A percentile compares a stretch with the other conserved stretches of the same genome.
Evolutionary conservation across 2,329 filamentous ascomycete genomes (phyloP).

Genomic region (Aureobasidium sp.): DNA sequence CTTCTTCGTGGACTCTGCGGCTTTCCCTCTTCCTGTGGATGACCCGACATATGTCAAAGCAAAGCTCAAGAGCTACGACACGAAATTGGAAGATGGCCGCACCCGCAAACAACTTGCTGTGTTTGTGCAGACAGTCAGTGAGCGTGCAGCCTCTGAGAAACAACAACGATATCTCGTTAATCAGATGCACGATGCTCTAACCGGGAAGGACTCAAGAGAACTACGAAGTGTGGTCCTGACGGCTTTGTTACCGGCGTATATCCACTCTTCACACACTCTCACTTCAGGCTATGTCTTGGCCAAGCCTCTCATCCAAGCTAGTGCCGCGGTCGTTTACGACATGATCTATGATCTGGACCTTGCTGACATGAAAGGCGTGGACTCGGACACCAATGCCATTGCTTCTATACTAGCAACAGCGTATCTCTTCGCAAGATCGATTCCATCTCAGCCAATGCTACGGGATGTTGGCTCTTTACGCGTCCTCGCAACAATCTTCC

Average conservation of each 20-base stretch:
- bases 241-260: constrained; percentile 51
- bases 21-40: constrained; percentile 52
- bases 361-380: constrained; percentile 33
- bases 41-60: constrained; percentile 59
- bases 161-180: constrained; percentile 50
- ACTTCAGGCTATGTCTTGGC: constrained; percentile 46
- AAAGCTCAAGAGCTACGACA: constrained; percentile 51
- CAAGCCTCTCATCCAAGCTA: constrained; percentile 46
- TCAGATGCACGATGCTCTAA: constrained; percentile 48
- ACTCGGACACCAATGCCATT: constrained; percentile 19
- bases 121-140: constrained; percentile 55
- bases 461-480: not conserved
- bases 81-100: constrained; percentile 43
- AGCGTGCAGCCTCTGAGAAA: constrained; percentile 52
- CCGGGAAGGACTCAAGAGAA: constrained; percentile 20
- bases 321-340: constrained; percentile 36
- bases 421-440: not conserved
- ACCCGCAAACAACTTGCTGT: constrained; percentile 48
- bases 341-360: constrained; percentile 42
- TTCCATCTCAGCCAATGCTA: not conserved
- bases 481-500: not conserved
- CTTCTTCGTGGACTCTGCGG: constrained; percentile 55
- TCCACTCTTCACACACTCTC: constrained; percentile 42
- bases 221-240: constrained; percentile 48
- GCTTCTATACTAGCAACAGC: not conserved